These are phyloP conservation scores for Calonectria multiphialidica DNA, from an alignment of 2,329 filamentous ascomycete species.

Conservation along the genomic window DNA sequence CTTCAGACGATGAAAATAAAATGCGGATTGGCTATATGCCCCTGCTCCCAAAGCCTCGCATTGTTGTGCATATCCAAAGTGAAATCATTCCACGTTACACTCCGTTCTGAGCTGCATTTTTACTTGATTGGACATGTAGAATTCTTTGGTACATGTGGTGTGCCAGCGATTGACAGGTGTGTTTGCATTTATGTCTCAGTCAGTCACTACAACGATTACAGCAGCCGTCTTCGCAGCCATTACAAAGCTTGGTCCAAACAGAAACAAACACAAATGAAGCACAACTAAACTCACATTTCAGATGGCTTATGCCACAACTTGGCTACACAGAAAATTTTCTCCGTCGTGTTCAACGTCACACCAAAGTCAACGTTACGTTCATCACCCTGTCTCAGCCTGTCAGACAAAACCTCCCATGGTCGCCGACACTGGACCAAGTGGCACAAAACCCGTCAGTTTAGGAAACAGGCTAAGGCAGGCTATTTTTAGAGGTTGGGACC, in stretches of 20 bases:
- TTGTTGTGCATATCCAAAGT: too few relatives aligned
- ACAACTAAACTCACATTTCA: background rate
- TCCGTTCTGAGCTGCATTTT: too few relatives aligned
- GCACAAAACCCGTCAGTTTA: background rate
- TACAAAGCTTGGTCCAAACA: too few relatives aligned
- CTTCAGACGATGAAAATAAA: background rate
- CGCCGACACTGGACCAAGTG: background rate
- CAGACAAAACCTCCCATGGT: background rate
- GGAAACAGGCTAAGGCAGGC: background rate
- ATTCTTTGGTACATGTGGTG: background rate
- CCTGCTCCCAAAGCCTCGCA: too few relatives aligned
- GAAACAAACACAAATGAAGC: too few relatives aligned
- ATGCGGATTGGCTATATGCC: too few relatives aligned
- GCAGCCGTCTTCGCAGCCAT: background rate
- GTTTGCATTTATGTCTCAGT: background rate
- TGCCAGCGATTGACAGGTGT: background rate
- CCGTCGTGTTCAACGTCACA: background rate
- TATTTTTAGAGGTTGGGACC: background rate
- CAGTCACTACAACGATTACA: background rate
- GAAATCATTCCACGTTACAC: too few relatives aligned
- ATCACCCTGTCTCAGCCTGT: background rate
- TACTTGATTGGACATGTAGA: too few relatives aligned
- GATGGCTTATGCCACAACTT: background rate
- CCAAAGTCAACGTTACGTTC: background rate
- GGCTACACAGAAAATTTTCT: background rate